Percentiles rank a stretch among this genome's conserved stretches.
These are phyloP conservation scores for Aureobasidium sp. DNA, from an alignment of 2,329 filamentous ascomycete species.

Conservation along the genomic window DNA sequence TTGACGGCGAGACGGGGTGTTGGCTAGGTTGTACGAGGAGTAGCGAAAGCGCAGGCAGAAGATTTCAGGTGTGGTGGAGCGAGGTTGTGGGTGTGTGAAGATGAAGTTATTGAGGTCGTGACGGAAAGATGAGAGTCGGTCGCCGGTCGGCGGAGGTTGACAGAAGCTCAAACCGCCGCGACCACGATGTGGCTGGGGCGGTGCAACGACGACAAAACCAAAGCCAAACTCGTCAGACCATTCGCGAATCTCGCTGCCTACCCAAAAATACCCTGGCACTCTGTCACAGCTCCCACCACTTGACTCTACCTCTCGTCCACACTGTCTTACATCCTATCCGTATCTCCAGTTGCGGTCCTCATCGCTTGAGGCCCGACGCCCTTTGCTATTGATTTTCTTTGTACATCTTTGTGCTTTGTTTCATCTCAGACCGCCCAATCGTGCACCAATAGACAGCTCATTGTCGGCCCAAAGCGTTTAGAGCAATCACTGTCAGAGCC, in stretches of 20 bases:
- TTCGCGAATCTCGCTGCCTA: not conserved
- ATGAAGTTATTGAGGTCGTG: not conserved
- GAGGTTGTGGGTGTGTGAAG: not conserved
- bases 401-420: not conserved
- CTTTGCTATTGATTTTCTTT: not conserved
- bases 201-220: not conserved
- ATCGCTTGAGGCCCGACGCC: not conserved
- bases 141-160: not conserved
- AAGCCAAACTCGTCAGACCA: not conserved
- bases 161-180: conserved; percentile 4
- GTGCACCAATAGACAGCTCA: not conserved
- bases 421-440: not conserved
- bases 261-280: not conserved
- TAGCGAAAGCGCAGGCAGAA: not conserved
- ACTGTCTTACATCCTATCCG: not conserved
- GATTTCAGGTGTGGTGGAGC: not conserved
- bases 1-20: not conserved
- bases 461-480: not conserved
- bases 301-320: not conserved
- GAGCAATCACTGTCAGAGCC: not conserved
- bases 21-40: not conserved
- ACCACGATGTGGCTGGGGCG: conserved; percentile 1
- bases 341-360: not conserved
- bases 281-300: not conserved
- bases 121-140: not conserved